Percentiles rank a stretch among this genome's conserved stretches.
Conservation (phyloP, 2,329 filamentous ascomycete genomes). For the Ascocoryne sarcoides region DNA sequence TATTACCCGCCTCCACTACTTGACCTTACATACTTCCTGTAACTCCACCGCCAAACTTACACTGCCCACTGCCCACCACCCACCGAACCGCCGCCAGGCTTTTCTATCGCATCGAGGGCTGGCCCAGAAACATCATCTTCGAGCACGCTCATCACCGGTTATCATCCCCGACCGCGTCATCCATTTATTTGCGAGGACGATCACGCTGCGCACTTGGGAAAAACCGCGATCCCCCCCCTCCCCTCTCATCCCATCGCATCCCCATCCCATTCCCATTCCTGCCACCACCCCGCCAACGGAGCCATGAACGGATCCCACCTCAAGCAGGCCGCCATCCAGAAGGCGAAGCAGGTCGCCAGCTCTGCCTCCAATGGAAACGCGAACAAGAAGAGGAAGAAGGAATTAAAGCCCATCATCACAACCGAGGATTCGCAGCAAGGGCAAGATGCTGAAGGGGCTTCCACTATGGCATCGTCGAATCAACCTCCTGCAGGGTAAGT, state of each 20-base stretch:
- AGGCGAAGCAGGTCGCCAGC: slow-evolving; percentile 46
- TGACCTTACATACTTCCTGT: no score
- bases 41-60: background rate
- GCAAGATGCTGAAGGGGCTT: slow-evolving; percentile 28
- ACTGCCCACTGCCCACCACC: background rate
- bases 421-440: slow-evolving; percentile 39
- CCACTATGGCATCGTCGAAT: slow-evolving; percentile 24
- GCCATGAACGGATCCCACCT: slow-evolving; percentile 28
- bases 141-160: no score
- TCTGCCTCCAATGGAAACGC: slow-evolving; percentile 37
- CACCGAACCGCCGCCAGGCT: background rate
- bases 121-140: no score
- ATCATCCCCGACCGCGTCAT: no score
- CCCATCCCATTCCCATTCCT: background rate
- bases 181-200: background rate
- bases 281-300: slow-evolving; percentile 3
- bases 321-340: slow-evolving; percentile 42
- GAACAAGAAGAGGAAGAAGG: slow-evolving; percentile 51
- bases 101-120: no score
- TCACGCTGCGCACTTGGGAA: background rate
- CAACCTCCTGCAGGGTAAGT: slow-evolving; percentile 30
- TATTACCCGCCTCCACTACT: background rate
- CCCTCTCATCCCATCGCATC: background rate
- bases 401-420: slow-evolving; percentile 53
- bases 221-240: background rate